Evolutionary conservation across 768 basidiomycete genomes (phyloP), one percentile per base, ranked within the genome.

Genomic region (Lactarius akahatsu): DNA sequence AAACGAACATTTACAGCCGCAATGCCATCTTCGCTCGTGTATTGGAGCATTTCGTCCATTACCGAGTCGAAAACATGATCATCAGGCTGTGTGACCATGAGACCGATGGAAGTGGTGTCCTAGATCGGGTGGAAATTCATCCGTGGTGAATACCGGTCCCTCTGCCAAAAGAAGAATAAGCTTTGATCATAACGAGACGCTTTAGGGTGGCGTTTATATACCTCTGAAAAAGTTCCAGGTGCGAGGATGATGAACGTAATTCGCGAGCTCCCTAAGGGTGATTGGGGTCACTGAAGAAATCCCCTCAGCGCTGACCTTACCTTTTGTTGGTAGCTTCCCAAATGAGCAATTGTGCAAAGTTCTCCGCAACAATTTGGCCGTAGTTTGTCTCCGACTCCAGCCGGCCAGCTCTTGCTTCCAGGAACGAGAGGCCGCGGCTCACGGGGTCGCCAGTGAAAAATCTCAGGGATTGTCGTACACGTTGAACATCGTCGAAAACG

Each of bases 151-250:
- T 41, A 77, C 70, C 13, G 69, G 60, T 45, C 45, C 38, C 15
- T 38, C 74, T 76, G 70, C 78, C 82, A 63, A 80, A 0, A 13
- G 30, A 9, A 47, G n/a, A 7, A 57, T 2, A 36, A 45, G 10
- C 10, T 45, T 10, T 50, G 23, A 50, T 50, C 11, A 23, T 23
- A 23, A 9, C 23, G 2, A 23, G 47, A 23, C 79, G 78, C 57
- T 8, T 78, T 76, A 81, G n/a, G n/a, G 1, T 80, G 18, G 82
- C 36, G 80, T 72, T 28, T 36, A 47, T 52, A 58, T 59, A 72
- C 82, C 81, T 70, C 79, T 78, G 72, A 86, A 86, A 73, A 86
- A 86, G 65, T 86, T 86, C 81, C 83, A 86, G 38, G 76, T 77
- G 32, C 77, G 76, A 40, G 78, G 73, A 55, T 80, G 78, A 43